Conservation (phyloP, 768 basidiomycete genomes). For the Calocybe cyanea region DNA sequence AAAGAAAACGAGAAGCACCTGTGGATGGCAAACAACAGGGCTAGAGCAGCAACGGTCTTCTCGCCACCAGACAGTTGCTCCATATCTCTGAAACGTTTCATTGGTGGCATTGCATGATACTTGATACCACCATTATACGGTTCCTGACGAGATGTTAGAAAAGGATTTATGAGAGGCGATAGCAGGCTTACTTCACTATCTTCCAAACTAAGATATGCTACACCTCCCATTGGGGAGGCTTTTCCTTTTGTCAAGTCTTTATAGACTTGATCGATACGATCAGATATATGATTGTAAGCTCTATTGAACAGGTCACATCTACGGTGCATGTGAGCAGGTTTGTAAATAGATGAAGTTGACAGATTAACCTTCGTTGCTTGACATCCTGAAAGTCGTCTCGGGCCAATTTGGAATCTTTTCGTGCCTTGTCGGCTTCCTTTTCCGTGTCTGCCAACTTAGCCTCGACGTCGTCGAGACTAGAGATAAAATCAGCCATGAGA, state of each 20-base stretch:
- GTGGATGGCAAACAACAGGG: constrained; percentile 94
- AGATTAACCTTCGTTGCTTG: constrained; percentile 65
- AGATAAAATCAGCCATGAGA: not conserved
- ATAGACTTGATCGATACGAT: constrained; percentile 92
- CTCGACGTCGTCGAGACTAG: constrained; percentile 80
- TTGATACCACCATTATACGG: constrained; percentile 89
- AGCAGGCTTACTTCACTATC: constrained; percentile 77
- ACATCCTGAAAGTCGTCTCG: constrained; percentile 89
- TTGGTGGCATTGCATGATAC: constrained; percentile 99
- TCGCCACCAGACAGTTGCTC: constrained; percentile 98
- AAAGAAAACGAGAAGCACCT: constrained; percentile 43
- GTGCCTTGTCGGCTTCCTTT: constrained; percentile 86
- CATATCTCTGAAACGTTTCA: constrained; percentile 99
- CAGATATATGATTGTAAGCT: constrained; percentile 94
- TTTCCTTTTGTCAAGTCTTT: constrained; percentile 97
- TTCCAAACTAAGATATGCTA: constrained; percentile 93
- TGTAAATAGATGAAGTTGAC: not conserved
- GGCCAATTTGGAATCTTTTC: constrained; percentile 86
- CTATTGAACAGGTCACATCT: constrained; percentile 87
- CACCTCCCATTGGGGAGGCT: constrained; percentile 90
- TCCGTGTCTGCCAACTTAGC: constrained; percentile 84
- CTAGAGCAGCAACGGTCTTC: constrained; percentile 97
- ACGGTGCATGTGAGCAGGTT: constrained; percentile 1
- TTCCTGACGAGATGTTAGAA: constrained; percentile 13
- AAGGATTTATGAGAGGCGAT: not conserved